Base-by-base conservation (phyloP, 2,329 filamentous ascomycete genomes). In the Colletotrichum sp. region DNA sequence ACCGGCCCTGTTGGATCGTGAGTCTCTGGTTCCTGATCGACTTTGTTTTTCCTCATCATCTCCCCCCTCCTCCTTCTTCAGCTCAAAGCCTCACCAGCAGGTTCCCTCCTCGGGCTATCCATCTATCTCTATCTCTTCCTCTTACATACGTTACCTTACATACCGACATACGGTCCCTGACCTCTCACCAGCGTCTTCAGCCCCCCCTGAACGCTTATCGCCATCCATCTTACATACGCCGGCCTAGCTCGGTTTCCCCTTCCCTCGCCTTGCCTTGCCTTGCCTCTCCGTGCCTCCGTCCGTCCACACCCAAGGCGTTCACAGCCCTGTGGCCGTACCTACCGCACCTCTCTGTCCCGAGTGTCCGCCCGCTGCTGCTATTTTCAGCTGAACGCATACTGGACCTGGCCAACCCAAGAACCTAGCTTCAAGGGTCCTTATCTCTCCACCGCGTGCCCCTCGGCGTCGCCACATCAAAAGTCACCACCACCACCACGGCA, bases 351-450 rank as follows among this genome's bases (percentile, higher is more conserved):
- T 48, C 43, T 21, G 43, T 48, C 18, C 43, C 43, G 43, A 52
- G 43, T 66, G 52, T 55, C 38, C 34, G 60, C 71, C 55, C 55
- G 55, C 36, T 32, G 56, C 66, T 73, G 70, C 73, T 76, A 76
- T 76, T 76, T 76, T 73, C 73, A 76, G 73, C 73, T 60, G 73
- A 76, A 56, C 62, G 36, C 67, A 28, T 24, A 43, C 38, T 48
- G 38, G 38, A 8, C 55, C 65, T 43, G 70, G 12, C 43, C 24
- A 70, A 48, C 24, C 61, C 24, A 24, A 21, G 60, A 26, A 58
- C n/a, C 43, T 24, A 43, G 34, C 55, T 72, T 73, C 73, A 76
- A 52, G 73, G 73, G 73, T 76, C 66, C 71, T 76, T 76, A 76
- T 75, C 74, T 75, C 71, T 74, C 66, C n/a, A 21, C 43, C 61